Evolutionary conservation across 768 basidiomycete genomes (phyloP).

Genomic region (Psilocybe cyanescens): DNA sequence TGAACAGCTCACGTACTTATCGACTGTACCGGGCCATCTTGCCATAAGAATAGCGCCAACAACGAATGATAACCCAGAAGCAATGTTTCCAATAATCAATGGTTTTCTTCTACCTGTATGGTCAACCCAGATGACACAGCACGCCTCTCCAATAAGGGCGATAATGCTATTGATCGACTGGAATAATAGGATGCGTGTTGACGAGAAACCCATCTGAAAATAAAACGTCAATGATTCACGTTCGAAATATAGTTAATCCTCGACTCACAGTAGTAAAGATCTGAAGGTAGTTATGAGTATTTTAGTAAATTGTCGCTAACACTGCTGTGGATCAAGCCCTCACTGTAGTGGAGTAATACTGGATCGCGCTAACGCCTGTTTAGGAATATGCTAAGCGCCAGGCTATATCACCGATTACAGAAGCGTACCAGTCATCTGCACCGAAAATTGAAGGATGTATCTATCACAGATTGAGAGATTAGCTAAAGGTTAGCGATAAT

Average conservation of each 20-base stretch:
- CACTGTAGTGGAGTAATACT: conserved; percentile 53
- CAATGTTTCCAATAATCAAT: conserved; percentile 45
- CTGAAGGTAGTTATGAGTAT: conserved; percentile 14
- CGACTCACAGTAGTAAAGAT: conserved; percentile 38
- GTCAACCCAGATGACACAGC: conserved; percentile 50
- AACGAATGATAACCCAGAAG: conserved; percentile 44
- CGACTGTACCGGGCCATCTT: conserved; percentile 44
- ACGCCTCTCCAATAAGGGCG: conserved; percentile 54
- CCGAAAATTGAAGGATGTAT: conserved; percentile 54
- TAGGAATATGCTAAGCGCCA: neutral
- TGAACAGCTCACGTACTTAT: conserved; percentile 34
- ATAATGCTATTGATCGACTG: conserved; percentile 60
- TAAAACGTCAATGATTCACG: conserved; percentile 9
- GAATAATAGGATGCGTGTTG: conserved; percentile 49
- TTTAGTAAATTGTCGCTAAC: neutral
- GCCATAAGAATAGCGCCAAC: conserved; percentile 49
- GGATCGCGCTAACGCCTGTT: conserved; percentile 52
- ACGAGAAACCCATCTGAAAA: conserved; percentile 45
- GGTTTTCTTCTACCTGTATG: conserved; percentile 41
- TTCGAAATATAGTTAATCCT: neutral
- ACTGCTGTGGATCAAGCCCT: neutral
- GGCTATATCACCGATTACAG: neutral
- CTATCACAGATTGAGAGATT: conserved; percentile 21
- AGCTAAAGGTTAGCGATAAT: no score
- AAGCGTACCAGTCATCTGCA: conserved; percentile 57